These are phyloP conservation scores for Chytriomyces hyalinus DNA, from an alignment of 192 early-diverging fungal species.

Conservation along the genomic window DNA sequence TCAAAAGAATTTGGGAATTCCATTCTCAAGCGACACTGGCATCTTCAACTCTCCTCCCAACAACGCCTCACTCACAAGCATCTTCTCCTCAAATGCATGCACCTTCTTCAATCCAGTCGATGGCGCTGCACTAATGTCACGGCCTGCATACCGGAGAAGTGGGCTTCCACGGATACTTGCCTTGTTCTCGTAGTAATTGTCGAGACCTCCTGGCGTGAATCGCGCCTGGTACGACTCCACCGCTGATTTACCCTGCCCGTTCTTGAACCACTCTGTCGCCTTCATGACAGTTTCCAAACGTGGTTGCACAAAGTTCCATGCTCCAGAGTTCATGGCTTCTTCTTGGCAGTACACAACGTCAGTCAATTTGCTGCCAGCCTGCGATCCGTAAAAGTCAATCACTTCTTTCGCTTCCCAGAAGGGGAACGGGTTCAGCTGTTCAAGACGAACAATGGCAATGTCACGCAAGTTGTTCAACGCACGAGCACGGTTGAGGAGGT, in stretches of 20 bases:
- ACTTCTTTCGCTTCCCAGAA: constrained; percentile 87
- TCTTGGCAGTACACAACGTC: constrained; percentile 95
- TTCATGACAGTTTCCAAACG: constrained; percentile 83
- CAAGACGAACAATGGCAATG: constrained; percentile 90
- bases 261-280: constrained; percentile 70
- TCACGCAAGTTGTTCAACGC: constrained; percentile 88
- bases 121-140: constrained; percentile 80
- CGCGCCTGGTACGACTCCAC: constrained; percentile 31
- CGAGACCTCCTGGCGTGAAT: constrained; percentile 54
- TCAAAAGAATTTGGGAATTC: constrained; percentile 51
- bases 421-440: constrained; percentile 96
- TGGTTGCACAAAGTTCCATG: constrained; percentile 87
- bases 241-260: constrained; percentile 60
- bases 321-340: constrained; percentile 93
- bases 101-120: constrained; percentile 94
- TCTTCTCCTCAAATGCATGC: constrained; percentile 67
- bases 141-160: constrained; percentile 77
- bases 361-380: constrained; percentile 59
- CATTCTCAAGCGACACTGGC: constrained; percentile 48
- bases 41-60: constrained; percentile 53
- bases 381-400: constrained; percentile 80
- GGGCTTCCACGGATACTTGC: constrained; percentile 52
- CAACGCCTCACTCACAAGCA: constrained; percentile 58
- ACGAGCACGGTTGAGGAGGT: constrained; percentile 84
- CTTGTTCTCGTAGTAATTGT: constrained; percentile 40